A percentile compares a stretch with the other conserved stretches of the same genome.
Conservation (phyloP, 352 stramenopile genomes). For the Blastocystis sp. region DNA sequence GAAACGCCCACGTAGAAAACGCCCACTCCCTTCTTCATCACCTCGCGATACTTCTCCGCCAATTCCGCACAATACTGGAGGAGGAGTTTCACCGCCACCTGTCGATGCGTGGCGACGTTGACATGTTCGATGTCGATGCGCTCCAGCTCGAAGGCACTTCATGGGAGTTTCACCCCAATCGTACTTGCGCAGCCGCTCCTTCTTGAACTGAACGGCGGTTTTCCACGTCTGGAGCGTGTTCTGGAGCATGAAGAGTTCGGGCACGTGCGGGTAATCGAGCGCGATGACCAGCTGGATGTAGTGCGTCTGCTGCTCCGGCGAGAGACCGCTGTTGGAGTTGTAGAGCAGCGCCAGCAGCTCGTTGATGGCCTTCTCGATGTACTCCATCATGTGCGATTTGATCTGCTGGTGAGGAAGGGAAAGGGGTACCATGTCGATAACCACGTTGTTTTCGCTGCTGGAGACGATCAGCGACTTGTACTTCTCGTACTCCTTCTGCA, state of each 20-base stretch:
- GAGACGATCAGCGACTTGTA: background rate
- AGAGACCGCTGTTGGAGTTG: background rate
- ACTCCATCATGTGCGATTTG: conserved; percentile 46
- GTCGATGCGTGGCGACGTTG: background rate
- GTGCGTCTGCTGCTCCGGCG: background rate
- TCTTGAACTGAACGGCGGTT: background rate
- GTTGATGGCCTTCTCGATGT: conserved; percentile 29
- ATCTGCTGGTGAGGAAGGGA: background rate
- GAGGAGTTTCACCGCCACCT: background rate
- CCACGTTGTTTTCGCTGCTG: conserved; percentile 2
- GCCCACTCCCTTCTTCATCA: background rate
- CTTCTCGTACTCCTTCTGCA: conserved; percentile 46
- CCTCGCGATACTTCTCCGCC: background rate
- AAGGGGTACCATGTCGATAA: conserved; percentile 23
- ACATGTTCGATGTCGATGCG: conserved; percentile 27
- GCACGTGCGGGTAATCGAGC: conserved; percentile 32
- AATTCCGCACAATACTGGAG: background rate
- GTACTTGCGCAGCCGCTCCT: background rate
- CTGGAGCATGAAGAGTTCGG: conserved; percentile 45
- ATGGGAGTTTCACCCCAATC: background rate
- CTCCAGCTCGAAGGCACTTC: conserved; percentile 27
- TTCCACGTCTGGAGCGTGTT: conserved; percentile 28
- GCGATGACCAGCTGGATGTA: conserved; percentile 32
- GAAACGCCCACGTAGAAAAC: background rate
- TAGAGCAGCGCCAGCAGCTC: conserved; percentile 26